Evolutionary conservation across 352 stramenopile species (phyloP), one percentile per base, ranked within the genome.

Genomic region (Phytophthora sp.): DNA sequence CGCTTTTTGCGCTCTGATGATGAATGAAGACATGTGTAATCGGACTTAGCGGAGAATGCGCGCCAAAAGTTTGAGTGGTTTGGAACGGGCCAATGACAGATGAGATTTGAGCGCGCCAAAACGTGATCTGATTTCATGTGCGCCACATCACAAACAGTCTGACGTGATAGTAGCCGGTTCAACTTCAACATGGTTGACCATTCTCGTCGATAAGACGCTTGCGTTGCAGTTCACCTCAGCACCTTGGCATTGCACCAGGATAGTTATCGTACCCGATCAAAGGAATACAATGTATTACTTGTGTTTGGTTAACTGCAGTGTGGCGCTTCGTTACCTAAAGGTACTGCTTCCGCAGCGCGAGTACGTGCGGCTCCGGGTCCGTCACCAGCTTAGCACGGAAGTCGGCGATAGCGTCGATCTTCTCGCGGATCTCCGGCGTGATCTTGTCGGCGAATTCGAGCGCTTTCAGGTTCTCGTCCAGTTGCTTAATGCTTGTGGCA

Each of bases 381-480:
- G 65, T 49, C 39, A 74, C 65, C 2, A 69, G 23, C 21, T 69
- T 60, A 28, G 76, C 68, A n/a, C 69, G 53, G 68, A 74, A 80
- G 13, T 72, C 66, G 21, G 70, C 62, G 30, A 88, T 86, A 13
- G 69, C 49, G 15, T 88, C 79, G 44, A 89, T 82, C 61, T 79
- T 73, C 15, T 62, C 60, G 32, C 79, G 80, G 44, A 84, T 42
- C 42, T 89, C 72, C 10, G 79, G 69, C 9, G 79, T 89, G 42
- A 89, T 70, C 58, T 84, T 86, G 54, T 74, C 57, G 18, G 46
- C 55, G 7, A 88, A 73, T 28, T 69, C 54, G 13, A 82, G 39
- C 8, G 81, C 73, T 35, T 79, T 77, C 5, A 90, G 51, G 55
- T 89, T 90, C 38, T 88, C 80, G 32, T 90, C 76, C n/a, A 90